These are phyloP conservation scores for Digitaria exilis DNA, from an alignment of 202 grass and related monocot genomes.

Conservation along the genomic window DNA sequence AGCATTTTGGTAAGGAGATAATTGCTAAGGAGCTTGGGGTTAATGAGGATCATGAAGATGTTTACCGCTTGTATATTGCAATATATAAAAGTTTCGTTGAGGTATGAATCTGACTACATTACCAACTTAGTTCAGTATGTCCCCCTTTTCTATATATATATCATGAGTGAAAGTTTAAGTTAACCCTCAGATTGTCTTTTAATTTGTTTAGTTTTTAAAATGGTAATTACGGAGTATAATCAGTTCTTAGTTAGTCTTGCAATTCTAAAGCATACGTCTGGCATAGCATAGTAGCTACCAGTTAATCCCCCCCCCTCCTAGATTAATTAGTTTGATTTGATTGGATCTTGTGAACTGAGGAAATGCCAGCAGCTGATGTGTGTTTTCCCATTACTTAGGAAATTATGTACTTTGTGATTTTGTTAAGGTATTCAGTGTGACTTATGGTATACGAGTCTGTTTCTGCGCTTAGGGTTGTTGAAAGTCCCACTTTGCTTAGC, in stretches of 20 bases:
- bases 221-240: neutral
- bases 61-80: conserved; percentile 75
- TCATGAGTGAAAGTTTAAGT: neutral
- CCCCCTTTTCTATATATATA: neutral
- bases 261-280: neutral
- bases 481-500: neutral
- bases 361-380: neutral
- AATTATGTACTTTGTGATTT: neutral
- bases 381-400: neutral
- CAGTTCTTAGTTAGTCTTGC: neutral
- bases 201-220: neutral
- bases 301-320: neutral
- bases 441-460: neutral
- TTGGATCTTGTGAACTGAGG: neutral
- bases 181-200: neutral
- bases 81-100: conserved; percentile 97
- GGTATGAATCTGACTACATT: conserved; percentile 44
- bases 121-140: neutral
- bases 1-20: conserved; percentile 96
- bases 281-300: neutral
- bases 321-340: neutral
- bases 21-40: conserved; percentile 89
- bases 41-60: conserved; percentile 77
- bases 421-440: neutral
- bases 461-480: neutral